Percentiles rank a stretch among this genome's conserved stretches.
These are phyloP conservation scores for Aspergillus sparsus DNA, from an alignment of 495 filamentous ascomycete species.

Conservation along the genomic window DNA sequence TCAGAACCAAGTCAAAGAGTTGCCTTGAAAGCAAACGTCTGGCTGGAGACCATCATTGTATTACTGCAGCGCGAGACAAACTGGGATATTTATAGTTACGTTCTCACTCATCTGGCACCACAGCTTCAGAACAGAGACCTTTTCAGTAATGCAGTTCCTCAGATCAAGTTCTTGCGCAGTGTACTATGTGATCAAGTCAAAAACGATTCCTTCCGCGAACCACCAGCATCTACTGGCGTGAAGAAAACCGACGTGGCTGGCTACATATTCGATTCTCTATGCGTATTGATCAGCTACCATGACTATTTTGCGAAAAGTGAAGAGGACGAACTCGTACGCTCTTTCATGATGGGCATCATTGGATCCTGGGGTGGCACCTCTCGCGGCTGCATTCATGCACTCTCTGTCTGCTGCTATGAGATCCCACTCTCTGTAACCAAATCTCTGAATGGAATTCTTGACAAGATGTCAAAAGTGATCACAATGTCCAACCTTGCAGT, in stretches of 20 bases:
- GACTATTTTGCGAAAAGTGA: slow-evolving; percentile 79
- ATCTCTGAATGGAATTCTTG: slow-evolving; percentile 75
- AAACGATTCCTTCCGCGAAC: slow-evolving; percentile 70
- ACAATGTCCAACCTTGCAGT: slow-evolving; percentile 88
- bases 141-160: slow-evolving; percentile 67
- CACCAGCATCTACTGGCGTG: slow-evolving; percentile 69
- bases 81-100: slow-evolving; percentile 94
- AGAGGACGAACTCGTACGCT: slow-evolving; percentile 82
- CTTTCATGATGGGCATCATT: slow-evolving; percentile 77
- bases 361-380: slow-evolving; percentile 82
- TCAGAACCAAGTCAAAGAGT: slow-evolving; percentile 25
- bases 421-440: slow-evolving; percentile 80
- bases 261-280: slow-evolving; percentile 81
- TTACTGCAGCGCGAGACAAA: slow-evolving; percentile 76
- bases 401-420: slow-evolving; percentile 93
- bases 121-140: slow-evolving; percentile 89
- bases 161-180: slow-evolving; percentile 75
- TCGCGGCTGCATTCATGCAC: slow-evolving; percentile 88
- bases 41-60: slow-evolving; percentile 73
- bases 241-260: slow-evolving; percentile 87
- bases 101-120: slow-evolving; percentile 80
- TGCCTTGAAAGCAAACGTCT: slow-evolving; percentile 66
- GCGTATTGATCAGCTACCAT: slow-evolving; percentile 85
- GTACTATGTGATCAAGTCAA: slow-evolving; percentile 80
- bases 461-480: slow-evolving; percentile 92